These are phyloP conservation scores for Cryptococcus sp. DNA, from an alignment of 1,284 basidiomycete genomes.

Conservation along the genomic window DNA sequence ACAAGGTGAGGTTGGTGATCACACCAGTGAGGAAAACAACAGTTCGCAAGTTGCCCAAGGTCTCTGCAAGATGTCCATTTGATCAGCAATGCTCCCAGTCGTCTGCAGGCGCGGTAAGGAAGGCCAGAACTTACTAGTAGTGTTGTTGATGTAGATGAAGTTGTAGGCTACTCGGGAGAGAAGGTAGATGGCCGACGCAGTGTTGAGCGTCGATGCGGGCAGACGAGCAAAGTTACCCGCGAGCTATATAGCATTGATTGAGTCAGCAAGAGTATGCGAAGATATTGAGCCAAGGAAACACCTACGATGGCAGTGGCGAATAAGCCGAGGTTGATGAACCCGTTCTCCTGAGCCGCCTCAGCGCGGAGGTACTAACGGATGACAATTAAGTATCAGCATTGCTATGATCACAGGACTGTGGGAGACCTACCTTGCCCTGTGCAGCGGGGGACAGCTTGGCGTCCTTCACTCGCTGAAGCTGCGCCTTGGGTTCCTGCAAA, in stretches of 20 bases:
- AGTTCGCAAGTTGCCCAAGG: conserved; percentile 23
- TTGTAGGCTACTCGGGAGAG: conserved; percentile 31
- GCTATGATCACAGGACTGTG: too few relatives aligned
- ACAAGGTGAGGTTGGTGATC: conserved; percentile 24
- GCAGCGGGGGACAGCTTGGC: conserved; percentile 79
- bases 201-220: conserved; percentile 34
- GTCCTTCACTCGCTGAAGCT: conserved; percentile 76
- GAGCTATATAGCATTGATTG: conserved; percentile 13
- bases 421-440: conserved; percentile 48
- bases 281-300: not conserved
- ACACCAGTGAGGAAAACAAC: conserved; percentile 25
- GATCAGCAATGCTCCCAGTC: not conserved
- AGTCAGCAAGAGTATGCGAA: not conserved
- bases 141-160: conserved; percentile 35
- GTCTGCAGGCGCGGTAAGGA: not conserved
- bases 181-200: conserved; percentile 31
- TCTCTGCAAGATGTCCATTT: conserved; percentile 15
- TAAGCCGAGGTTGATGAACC: conserved; percentile 26
- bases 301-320: conserved; percentile 35
- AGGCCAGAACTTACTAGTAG: conserved; percentile 25
- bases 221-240: conserved; percentile 40
- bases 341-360: conserved; percentile 37
- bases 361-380: conserved; percentile 20
- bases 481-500: conserved; percentile 59
- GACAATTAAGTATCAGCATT: too few relatives aligned